Evolutionary conservation across 1,284 basidiomycete species (phyloP).

Genomic region (Cryptococcus amylolentus): DNA sequence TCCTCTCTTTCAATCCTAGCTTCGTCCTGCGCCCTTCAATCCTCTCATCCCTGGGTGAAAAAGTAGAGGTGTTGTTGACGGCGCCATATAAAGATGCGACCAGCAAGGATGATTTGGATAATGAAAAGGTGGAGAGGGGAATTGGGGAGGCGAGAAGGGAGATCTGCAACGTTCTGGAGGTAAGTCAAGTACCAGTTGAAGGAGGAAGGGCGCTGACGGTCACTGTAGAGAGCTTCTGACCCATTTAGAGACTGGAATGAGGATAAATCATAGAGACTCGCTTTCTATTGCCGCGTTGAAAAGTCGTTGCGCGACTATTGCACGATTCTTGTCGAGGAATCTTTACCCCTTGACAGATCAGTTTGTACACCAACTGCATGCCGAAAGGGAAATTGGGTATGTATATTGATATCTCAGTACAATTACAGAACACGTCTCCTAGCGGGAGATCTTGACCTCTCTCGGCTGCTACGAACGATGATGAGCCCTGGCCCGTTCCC

Average conservation of each 20-base stretch:
- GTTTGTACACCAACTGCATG: background rate
- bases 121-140: slow-evolving; percentile 17
- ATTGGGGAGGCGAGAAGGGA: slow-evolving; percentile 22
- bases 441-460: slow-evolving; percentile 26
- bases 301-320: too few species aligned
- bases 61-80: slow-evolving; percentile 66
- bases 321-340: background rate
- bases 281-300: too few species aligned
- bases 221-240: background rate
- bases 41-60: slow-evolving; percentile 78
- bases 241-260: background rate
- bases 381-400: slow-evolving; percentile 20
- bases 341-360: background rate
- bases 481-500: background rate
- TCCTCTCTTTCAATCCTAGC: slow-evolving; percentile 65
- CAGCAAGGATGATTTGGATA: slow-evolving; percentile 1
- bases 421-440: slow-evolving; percentile 28
- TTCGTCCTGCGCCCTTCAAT: slow-evolving; percentile 92
- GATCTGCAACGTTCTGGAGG: slow-evolving; percentile 24
- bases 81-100: slow-evolving; percentile 37
- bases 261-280: background rate
- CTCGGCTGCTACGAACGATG: slow-evolving; percentile 2
- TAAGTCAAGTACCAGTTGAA: slow-evolving; percentile 12
- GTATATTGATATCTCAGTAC: slow-evolving; percentile 23
- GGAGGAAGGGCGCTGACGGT: too few species aligned